Conservation (phyloP, 1,284 basidiomycete species). For the Leccinum solheimii region DNA sequence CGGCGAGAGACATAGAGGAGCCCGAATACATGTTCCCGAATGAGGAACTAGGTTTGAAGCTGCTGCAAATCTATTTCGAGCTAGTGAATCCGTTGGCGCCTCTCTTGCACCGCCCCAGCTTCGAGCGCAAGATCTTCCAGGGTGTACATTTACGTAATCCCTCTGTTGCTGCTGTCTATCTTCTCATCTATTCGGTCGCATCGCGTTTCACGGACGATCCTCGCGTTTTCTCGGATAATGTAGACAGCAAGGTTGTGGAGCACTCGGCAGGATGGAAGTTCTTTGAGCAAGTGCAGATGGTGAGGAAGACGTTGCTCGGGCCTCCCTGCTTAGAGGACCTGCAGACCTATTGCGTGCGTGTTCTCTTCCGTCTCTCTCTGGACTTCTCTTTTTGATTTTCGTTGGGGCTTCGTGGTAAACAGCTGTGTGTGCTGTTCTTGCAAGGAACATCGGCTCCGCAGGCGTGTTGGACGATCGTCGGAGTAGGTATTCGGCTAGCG, state of each 20-base stretch:
- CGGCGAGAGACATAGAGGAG: conserved; percentile 17
- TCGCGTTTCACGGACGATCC: conserved; percentile 67
- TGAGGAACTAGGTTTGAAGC: conserved; percentile 55
- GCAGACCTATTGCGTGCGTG: conserved; percentile 52
- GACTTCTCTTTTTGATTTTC: not conserved
- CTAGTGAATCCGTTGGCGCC: conserved; percentile 64
- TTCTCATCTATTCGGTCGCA: conserved; percentile 77
- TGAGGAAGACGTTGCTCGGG: conserved; percentile 47
- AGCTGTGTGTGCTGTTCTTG: conserved; percentile 50
- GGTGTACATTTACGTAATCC: conserved; percentile 58
- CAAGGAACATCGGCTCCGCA: conserved; percentile 68
- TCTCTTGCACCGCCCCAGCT: conserved; percentile 77
- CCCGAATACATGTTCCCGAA: conserved; percentile 52
- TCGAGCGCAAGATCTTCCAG: conserved; percentile 61
- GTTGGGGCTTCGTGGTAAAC: not conserved
- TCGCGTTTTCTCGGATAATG: conserved; percentile 50
- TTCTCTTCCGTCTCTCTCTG: not conserved
- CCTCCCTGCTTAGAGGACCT: conserved; percentile 60
- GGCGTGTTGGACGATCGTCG: conserved; percentile 70
- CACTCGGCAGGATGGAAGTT: conserved; percentile 76
- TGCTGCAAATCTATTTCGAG: conserved; percentile 73
- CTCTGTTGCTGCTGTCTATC: conserved; percentile 66
- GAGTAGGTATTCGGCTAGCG: conserved; percentile 68
- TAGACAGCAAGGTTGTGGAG: conserved; percentile 28
- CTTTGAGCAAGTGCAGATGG: conserved; percentile 62